Evolutionary conservation across 2,329 filamentous ascomycete species (phyloP), one percentile per base, ranked within the genome.

Genomic region (Hypoxylon sp.): DNA sequence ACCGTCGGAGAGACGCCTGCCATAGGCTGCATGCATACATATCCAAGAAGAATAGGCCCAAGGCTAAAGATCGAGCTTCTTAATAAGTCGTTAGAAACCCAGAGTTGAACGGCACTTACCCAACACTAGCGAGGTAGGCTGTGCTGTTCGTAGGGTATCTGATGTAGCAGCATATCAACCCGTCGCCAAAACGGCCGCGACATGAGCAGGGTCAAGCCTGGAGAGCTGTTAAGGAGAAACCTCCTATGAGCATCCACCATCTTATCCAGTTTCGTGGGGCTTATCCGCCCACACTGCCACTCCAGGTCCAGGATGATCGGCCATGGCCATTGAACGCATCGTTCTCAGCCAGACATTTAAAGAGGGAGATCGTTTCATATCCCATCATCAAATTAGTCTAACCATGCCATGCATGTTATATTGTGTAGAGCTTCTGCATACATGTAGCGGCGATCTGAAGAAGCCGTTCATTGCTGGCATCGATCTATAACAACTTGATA

Each of bases 31-130:
- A 54, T 62, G 57, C 48, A 58, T 62, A 48, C 35, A 63, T 70
- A 65, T 62, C 68, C 55, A 68, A 65, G 46, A 35, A 48, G 56
- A 65, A 70, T 67, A 65, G 61, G 53, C 56, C 62, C 51, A 68
- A 65, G 68, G 68, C 61, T 70, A 68, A 70, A 68, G 65, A 65
- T 68, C 44, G 62, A 65, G 62, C 50, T 70, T 65, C 65, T 70
- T 70, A 70, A 62, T 68, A 70, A 68, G 65, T 57, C 50, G 37
- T 68, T 70, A 70, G 68, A 65, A 70, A 70, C 65, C 65, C 54
- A 58, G 32, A 65, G 47, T 60, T 61, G 19, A n/a, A 54, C 68
- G 68, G 68, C 68, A 70, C 55, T 70, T 70, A 55, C 59, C 57
- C 57, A 56, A 57, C 44, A 55, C 54, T 44, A 60, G 54, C 50